Percentiles rank a stretch among this genome's conserved stretches.
Conservation (phyloP, 352 stramenopile genomes). For the Pythium phragmiticola region DNA sequence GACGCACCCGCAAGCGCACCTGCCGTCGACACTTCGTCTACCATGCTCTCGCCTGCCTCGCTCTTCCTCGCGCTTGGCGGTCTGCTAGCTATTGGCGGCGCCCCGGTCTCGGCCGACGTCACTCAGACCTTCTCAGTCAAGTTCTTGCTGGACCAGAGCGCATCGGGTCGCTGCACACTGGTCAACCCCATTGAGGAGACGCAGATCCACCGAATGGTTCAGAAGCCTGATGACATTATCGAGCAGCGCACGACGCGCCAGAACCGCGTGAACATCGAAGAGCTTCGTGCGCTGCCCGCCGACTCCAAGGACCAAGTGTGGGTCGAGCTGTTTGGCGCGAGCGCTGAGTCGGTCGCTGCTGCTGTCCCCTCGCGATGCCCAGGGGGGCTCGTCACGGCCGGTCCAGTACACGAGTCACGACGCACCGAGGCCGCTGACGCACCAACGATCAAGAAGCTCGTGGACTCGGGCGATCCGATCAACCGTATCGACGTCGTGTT, state of each 20-base stretch:
- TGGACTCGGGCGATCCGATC: slow-evolving; percentile 34
- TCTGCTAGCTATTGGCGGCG: background rate
- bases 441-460: slow-evolving; percentile 26
- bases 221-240: slow-evolving; percentile 17
- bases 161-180: slow-evolving; percentile 19
- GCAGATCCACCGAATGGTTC: slow-evolving; percentile 22
- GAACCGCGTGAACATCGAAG: slow-evolving; percentile 18
- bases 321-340: slow-evolving; percentile 22
- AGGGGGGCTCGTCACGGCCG: slow-evolving; percentile 5
- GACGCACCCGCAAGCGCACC: background rate
- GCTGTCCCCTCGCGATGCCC: slow-evolving; percentile 17
- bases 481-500: slow-evolving; percentile 51
- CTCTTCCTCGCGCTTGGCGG: slow-evolving; percentile 12
- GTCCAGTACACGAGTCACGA: background rate
- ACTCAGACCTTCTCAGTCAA: slow-evolving; percentile 13
- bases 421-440: background rate
- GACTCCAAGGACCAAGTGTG: slow-evolving; percentile 8
- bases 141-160: slow-evolving; percentile 5
- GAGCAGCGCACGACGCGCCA: slow-evolving; percentile 20
- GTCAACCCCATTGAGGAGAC: slow-evolving; percentile 15
- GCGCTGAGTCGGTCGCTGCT: slow-evolving; percentile 10
- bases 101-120: background rate
- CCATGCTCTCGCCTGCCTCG: slow-evolving; percentile 7
- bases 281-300: slow-evolving; percentile 11
- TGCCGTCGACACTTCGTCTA: background rate